Evolutionary conservation across 371 early-diverging fungal genomes (phyloP), one percentile per base, ranked within the genome.

Genomic region (Lichtheimia ramosa): DNA sequence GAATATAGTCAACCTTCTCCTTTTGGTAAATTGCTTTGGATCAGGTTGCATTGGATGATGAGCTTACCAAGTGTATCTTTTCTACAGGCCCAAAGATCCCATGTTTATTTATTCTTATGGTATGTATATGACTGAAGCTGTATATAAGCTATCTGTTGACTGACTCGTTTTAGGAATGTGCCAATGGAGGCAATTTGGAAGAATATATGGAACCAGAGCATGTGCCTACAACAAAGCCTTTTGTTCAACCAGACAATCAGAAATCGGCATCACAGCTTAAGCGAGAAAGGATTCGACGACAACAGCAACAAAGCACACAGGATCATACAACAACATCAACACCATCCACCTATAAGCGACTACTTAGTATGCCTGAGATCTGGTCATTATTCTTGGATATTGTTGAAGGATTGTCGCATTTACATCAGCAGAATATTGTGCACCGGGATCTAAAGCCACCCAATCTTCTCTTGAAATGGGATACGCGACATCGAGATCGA

Each of bases 101-200:
- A 0, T 95, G 93, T 56, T 79, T 98, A 13, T 98, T 96, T 65
- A 96, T 98, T 28, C 74, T 98, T 6, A 98, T 98, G 98, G 72
- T 71, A 56, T 49, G n/a, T n/a, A n/a, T n/a, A 14, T 7, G 18
- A 51, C 8, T 3, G 41, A 49, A 3, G 21, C 7, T 8, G n/a
- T 10, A n/a, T 18, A 21, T 8, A 15, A 8, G 15, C 0, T n/a
- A 13, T 27, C 18, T 18, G 21, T 18, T 25, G 57, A 14, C 50
- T 18, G 27, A 27, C 14, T 49, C 40, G 6, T 24, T 23, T 13
- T 16, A 71, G 72, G 96, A 97, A 68, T 90, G 90, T 50, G 98
- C 98, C 12, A 96, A 96, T 63, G 98, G 96, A 20, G 97, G 98
- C 3, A 97, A 93, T 63, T 79, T 98, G 34, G 96, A 97, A 69